Conservation (phyloP, 495 filamentous ascomycete genomes). For the Penicillium coffeae region DNA sequence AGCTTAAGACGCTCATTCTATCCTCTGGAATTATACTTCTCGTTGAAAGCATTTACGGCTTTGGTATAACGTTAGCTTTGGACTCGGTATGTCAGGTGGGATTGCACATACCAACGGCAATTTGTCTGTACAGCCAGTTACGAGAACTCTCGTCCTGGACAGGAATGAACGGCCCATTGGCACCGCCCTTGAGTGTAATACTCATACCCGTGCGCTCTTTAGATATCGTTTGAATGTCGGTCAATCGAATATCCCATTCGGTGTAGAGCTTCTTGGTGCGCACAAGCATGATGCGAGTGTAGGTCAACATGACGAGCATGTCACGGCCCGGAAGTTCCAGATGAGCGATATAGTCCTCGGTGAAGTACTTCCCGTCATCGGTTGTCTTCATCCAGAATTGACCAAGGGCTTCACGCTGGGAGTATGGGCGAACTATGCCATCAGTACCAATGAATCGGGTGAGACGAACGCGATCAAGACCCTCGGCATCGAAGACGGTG, state of each 20-base stretch:
- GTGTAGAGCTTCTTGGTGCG: slow-evolving; percentile 75
- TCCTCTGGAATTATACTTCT: slow-evolving; percentile 63
- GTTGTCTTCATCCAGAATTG: slow-evolving; percentile 99
- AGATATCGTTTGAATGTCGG: slow-evolving; percentile 92
- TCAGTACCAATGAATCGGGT: slow-evolving; percentile 88
- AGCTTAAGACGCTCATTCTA: slow-evolving; percentile 18
- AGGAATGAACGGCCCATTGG: slow-evolving; percentile 92
- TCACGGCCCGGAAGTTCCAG: slow-evolving; percentile 86
- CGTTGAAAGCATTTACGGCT: slow-evolving; percentile 69
- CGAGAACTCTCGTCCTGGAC: slow-evolving; percentile 82
- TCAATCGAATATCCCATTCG: slow-evolving; percentile 94
- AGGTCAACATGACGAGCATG: slow-evolving; percentile 93
- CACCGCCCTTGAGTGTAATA: slow-evolving; percentile 80
- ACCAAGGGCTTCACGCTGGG: slow-evolving; percentile 90
- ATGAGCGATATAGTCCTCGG: slow-evolving; percentile 95
- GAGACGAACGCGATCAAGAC: slow-evolving; percentile 87
- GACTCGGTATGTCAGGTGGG: background rate
- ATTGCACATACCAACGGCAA: slow-evolving; percentile 51
- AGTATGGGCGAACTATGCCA: slow-evolving; percentile 92
- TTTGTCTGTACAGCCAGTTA: slow-evolving; percentile 80
- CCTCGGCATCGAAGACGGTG: slow-evolving; percentile 92
- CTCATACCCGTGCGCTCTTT: slow-evolving; percentile 95
- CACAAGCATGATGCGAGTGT: slow-evolving; percentile 85
- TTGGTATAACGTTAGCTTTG: slow-evolving; percentile 15
- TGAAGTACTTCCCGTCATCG: slow-evolving; percentile 95